A percentile compares a stretch with the other conserved stretches of the same genome.
Conservation (phyloP, 805 yeast species). For the Candida nanaspora region DNA sequence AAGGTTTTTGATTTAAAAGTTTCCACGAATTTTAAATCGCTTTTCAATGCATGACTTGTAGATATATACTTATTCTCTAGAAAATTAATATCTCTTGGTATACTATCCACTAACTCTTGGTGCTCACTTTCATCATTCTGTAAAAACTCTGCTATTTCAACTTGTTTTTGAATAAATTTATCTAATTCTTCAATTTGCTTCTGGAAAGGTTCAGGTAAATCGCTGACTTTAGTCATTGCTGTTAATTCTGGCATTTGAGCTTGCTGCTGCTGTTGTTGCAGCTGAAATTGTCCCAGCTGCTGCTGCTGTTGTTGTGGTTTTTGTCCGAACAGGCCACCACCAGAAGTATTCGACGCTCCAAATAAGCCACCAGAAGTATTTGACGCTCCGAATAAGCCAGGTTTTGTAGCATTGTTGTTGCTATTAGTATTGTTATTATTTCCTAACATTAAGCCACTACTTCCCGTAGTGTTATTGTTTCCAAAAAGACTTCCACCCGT, state of each 20-base stretch:
- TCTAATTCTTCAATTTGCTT: constrained; percentile 65
- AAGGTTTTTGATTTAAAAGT: constrained; percentile 33
- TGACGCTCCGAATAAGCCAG: constrained; percentile 26
- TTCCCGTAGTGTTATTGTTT: constrained; percentile 1
- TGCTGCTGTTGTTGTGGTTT: constrained; percentile 19
- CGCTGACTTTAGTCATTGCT: constrained; percentile 70
- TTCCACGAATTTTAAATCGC: constrained; percentile 39
- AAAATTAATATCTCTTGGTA: constrained; percentile 66
- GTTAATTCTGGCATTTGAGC: constrained; percentile 45
- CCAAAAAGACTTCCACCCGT: too few species aligned
- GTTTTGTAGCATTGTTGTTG: constrained; percentile 6
- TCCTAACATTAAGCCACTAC: constrained; percentile 8
- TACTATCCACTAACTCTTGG: constrained; percentile 54
- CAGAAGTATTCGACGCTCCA: too few species aligned
- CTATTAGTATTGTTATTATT: neutral
- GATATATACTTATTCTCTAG: constrained; percentile 54
- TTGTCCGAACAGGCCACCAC: constrained; percentile 30
- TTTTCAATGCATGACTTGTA: constrained; percentile 55
- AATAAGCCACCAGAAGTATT: constrained; percentile 24
- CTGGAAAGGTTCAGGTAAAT: constrained; percentile 64
- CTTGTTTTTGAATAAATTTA: constrained; percentile 66
- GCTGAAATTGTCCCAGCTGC: constrained; percentile 34
- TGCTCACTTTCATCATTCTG: constrained; percentile 58
- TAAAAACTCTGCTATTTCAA: constrained; percentile 61
- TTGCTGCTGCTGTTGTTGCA: constrained; percentile 35